These are phyloP conservation scores for Fagus sylvatica DNA, from an alignment of 306 rosid genomes.

Conservation along the genomic window DNA sequence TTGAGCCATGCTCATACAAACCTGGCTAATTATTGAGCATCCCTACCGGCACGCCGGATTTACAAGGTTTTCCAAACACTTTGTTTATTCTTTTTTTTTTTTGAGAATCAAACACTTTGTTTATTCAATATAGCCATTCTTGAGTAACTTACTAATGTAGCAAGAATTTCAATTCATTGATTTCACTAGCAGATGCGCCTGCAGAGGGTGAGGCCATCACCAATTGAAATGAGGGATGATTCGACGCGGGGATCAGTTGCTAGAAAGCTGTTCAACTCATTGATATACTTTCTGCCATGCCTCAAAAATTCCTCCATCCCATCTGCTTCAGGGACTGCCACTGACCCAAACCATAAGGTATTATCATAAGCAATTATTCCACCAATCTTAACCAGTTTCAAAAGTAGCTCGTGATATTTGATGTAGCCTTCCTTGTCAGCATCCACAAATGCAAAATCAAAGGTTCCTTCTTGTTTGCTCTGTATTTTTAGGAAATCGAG, in stretches of 20 bases:
- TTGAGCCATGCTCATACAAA: too few species aligned
- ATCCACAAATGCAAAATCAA: slow-evolving; percentile 65
- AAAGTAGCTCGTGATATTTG: slow-evolving; percentile 47
- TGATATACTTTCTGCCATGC: background rate
- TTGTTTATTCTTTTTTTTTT: too few species aligned
- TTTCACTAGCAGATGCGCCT: slow-evolving; percentile 25
- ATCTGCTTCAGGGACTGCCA: slow-evolving; percentile 31
- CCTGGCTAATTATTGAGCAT: too few species aligned
- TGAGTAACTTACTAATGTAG: too few species aligned
- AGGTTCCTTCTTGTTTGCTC: slow-evolving; percentile 43
- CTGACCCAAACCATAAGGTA: slow-evolving; percentile 58
- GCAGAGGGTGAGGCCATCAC: slow-evolving; percentile 57
- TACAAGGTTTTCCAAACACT: too few species aligned
- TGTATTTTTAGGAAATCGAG: slow-evolving; percentile 7
- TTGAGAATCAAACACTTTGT: too few species aligned
- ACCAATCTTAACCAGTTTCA: slow-evolving; percentile 52
- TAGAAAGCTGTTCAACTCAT: slow-evolving; percentile 35
- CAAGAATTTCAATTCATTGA: too few species aligned
- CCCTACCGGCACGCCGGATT: too few species aligned
- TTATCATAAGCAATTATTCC: slow-evolving; percentile 64
- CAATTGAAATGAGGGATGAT: slow-evolving; percentile 37
- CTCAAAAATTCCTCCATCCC: background rate
- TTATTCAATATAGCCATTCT: too few species aligned
- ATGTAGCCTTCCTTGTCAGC: slow-evolving; percentile 40
- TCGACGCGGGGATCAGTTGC: slow-evolving; percentile 49